Evolutionary conservation across 345 rosid genomes (phyloP).

Genomic region (Arabidopsis arenosa): DNA sequence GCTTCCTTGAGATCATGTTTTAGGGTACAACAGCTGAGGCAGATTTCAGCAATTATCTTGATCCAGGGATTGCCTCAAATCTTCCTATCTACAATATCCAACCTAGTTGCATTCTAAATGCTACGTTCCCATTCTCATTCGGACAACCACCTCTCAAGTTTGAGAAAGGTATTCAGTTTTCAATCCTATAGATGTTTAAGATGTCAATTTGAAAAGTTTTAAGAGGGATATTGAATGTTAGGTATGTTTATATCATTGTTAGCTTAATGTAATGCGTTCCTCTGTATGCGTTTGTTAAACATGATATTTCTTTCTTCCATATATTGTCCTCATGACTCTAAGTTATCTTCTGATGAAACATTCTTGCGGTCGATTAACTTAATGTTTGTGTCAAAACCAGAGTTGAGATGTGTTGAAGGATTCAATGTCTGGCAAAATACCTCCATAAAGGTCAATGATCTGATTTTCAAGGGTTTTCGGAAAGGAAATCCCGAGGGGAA

Average conservation of each 20-base stretch:
- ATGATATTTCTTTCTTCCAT: not conserved
- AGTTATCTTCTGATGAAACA: not conserved
- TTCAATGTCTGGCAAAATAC: conserved; percentile 68
- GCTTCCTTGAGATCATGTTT: conserved; percentile 35
- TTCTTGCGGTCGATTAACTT: conserved; percentile 15
- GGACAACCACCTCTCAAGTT: conserved; percentile 26
- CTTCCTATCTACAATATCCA: conserved; percentile 66
- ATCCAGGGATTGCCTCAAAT: conserved; percentile 59
- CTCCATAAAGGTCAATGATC: conserved; percentile 69
- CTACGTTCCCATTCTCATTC: conserved; percentile 47
- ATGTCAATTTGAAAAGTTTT: too few species aligned
- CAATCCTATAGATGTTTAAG: not conserved
- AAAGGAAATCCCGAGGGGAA: conserved; percentile 67
- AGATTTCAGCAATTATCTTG: conserved; percentile 51
- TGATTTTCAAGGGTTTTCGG: conserved; percentile 69
- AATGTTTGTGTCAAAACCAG: conserved; percentile 25
- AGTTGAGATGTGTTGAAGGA: conserved; percentile 51
- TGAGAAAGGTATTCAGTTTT: conserved; percentile 49
- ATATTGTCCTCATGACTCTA: not conserved
- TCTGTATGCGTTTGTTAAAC: not conserved
- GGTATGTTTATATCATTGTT: conserved; percentile 2
- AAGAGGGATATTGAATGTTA: conserved; percentile 5
- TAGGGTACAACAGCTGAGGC: conserved; percentile 73
- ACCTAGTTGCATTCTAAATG: conserved; percentile 54
- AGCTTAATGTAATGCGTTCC: not conserved